A percentile compares a stretch with the other conserved stretches of the same genome.
Conservation (phyloP, 2,329 filamentous ascomycete species). For the Phyllosticta paracitricarpa region DNA sequence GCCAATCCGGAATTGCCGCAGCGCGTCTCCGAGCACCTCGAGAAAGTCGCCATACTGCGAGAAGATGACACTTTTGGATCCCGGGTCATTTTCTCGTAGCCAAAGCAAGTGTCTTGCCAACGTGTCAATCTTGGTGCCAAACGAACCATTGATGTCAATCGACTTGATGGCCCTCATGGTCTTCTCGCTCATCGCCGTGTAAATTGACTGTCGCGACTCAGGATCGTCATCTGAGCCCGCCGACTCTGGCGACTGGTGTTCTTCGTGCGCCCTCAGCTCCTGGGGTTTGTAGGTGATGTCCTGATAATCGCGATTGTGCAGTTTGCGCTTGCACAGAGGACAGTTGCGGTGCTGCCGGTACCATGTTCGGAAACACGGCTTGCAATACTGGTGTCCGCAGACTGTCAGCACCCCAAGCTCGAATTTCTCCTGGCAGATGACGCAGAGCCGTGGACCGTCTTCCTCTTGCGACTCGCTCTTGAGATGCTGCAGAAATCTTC, state of each 20-base stretch:
- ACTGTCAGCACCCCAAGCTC: conserved; percentile 71
- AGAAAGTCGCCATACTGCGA: conserved; percentile 83
- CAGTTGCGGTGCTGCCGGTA: conserved; percentile 65
- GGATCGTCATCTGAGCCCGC: conserved; percentile 12
- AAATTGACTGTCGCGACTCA: conserved; percentile 45
- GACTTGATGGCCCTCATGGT: conserved; percentile 72
- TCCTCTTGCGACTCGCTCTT: conserved; percentile 52
- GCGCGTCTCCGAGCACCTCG: conserved; percentile 58
- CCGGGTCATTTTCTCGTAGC: conserved; percentile 74
- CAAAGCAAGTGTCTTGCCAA: conserved; percentile 64
- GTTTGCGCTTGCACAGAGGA: conserved; percentile 67
- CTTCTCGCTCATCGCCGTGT: conserved; percentile 61
- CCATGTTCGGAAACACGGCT: conserved; percentile 76
- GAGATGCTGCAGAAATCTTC: conserved; percentile 60
- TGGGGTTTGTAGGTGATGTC: conserved; percentile 75
- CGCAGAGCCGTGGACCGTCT: conserved; percentile 53
- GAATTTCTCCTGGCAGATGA: conserved; percentile 75
- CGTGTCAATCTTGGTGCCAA: conserved; percentile 83
- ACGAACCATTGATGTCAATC: conserved; percentile 64
- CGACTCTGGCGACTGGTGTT: conserved; percentile 27
- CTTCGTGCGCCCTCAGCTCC: conserved; percentile 57
- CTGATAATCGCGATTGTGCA: conserved; percentile 61
- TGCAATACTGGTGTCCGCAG: conserved; percentile 89
- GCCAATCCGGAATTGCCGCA: conserved; percentile 62
- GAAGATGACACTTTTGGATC: conserved; percentile 87